A percentile compares a stretch with the other conserved stretches of the same genome.
Conservation (phyloP, 1,139 yeast species). For the Pichia inconspicua region DNA sequence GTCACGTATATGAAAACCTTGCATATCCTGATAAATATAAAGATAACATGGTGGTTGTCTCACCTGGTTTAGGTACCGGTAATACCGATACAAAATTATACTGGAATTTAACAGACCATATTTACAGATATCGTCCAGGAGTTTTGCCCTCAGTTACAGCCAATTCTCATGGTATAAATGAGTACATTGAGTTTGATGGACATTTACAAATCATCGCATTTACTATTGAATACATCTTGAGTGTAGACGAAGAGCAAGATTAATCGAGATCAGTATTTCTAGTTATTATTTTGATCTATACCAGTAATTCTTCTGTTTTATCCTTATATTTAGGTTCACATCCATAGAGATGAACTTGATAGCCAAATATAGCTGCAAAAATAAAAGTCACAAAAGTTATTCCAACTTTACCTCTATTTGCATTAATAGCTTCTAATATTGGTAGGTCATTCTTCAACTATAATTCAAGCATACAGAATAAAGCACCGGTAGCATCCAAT, state of each 20-base stretch:
- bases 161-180: slow-evolving; percentile 52
- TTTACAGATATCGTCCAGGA: slow-evolving; percentile 53
- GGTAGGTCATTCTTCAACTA: slow-evolving; percentile 26
- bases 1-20: slow-evolving; percentile 43
- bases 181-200: slow-evolving; percentile 41
- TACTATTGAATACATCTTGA: slow-evolving; percentile 29
- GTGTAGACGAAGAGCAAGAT: slow-evolving; percentile 12
- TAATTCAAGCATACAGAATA: slow-evolving; percentile 43
- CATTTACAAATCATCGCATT: slow-evolving; percentile 56
- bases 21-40: slow-evolving; percentile 32
- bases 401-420: slow-evolving; percentile 32
- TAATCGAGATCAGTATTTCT: no score
- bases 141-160: slow-evolving; percentile 21
- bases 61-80: slow-evolving; percentile 67
- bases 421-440: slow-evolving; percentile 21
- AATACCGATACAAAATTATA: slow-evolving; percentile 79
- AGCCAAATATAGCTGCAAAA: slow-evolving; percentile 30
- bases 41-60: slow-evolving; percentile 41
- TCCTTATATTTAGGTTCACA: slow-evolving; percentile 6
- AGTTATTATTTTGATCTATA: background rate
- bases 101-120: slow-evolving; percentile 66
- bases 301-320: slow-evolving; percentile 1
- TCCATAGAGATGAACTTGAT: slow-evolving; percentile 22
- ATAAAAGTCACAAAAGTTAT: slow-evolving; percentile 30
- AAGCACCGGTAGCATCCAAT: slow-evolving; percentile 49